A percentile compares a stretch with the other conserved stretches of the same genome.
Evolutionary conservation across 768 basidiomycete genomes (phyloP).

Genomic region (Boletus fagicola): DNA sequence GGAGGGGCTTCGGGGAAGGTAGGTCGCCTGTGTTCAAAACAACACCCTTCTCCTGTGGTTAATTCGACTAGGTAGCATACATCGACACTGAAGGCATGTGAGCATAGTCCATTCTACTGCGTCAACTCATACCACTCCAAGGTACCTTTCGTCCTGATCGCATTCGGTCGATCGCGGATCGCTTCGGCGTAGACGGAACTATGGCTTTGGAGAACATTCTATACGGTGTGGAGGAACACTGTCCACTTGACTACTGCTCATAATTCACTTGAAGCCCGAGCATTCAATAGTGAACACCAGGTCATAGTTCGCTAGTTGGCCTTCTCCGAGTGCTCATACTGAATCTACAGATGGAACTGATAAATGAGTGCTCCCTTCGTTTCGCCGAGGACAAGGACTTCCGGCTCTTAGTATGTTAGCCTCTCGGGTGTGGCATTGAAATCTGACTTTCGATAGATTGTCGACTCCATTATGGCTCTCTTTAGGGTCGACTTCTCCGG

Average conservation of each 20-base stretch:
- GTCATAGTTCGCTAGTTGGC: constrained; percentile 35
- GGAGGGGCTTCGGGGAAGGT: constrained; percentile 92
- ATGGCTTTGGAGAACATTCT: constrained; percentile 88
- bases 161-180: constrained; percentile 84
- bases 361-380: constrained; percentile 83
- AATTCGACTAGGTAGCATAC: constrained; percentile 67
- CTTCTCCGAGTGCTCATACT: constrained; percentile 6
- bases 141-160: constrained; percentile 96
- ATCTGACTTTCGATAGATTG: constrained; percentile 53
- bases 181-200: constrained; percentile 89
- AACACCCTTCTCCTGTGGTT: not conserved
- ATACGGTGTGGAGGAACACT: constrained; percentile 54
- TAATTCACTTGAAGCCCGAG: constrained; percentile 56
- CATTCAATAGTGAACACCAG: constrained; percentile 92
- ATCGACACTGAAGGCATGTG: constrained; percentile 78
- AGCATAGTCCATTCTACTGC: not conserved
- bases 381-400: constrained; percentile 91
- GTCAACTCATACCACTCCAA: constrained; percentile 31
- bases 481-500: constrained; percentile 94
- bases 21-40: constrained; percentile 9
- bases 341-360: constrained; percentile 73
- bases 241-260: constrained; percentile 5
- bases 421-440: not conserved
- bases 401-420: constrained; percentile 53
- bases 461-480: constrained; percentile 96